Evolutionary conservation across 2,329 filamentous ascomycete species (phyloP).

Genomic region (Epicoccum sorghinum): DNA sequence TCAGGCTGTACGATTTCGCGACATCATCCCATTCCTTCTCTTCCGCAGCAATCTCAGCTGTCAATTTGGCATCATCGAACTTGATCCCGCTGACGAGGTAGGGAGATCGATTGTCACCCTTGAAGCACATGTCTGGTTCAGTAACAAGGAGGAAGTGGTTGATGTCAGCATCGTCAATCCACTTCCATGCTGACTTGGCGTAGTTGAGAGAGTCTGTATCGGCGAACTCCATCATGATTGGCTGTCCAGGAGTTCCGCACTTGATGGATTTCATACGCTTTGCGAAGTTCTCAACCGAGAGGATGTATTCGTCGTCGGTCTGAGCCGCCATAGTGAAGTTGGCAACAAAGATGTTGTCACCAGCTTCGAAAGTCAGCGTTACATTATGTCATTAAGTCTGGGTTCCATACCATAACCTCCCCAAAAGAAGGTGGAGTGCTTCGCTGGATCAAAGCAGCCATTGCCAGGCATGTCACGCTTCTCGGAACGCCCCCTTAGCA

Average conservation of each 20-base stretch:
- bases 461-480: slow-evolving; percentile 26
- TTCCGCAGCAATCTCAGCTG: slow-evolving; percentile 22
- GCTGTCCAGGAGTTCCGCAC: slow-evolving; percentile 21
- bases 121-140: slow-evolving; percentile 30
- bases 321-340: slow-evolving; percentile 30
- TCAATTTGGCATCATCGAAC: slow-evolving; percentile 24
- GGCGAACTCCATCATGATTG: slow-evolving; percentile 24
- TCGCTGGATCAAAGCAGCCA: slow-evolving; percentile 25
- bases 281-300: slow-evolving; percentile 32
- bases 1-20: slow-evolving; percentile 20
- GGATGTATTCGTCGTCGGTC: slow-evolving; percentile 29
- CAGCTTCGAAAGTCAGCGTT: slow-evolving; percentile 15
- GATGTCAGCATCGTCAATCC: slow-evolving; percentile 28
- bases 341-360: slow-evolving; percentile 28
- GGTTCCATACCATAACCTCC: slow-evolving; percentile 25
- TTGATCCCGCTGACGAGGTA: slow-evolving; percentile 28
- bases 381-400: not conserved
- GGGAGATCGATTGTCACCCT: slow-evolving; percentile 31
- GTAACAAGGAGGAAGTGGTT: slow-evolving; percentile 33
- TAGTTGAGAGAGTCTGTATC: slow-evolving; percentile 20
- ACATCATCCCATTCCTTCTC: slow-evolving; percentile 29
- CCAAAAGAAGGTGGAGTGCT: slow-evolving; percentile 24
- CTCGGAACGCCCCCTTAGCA: slow-evolving; percentile 19
- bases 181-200: slow-evolving; percentile 30
- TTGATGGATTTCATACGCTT: slow-evolving; percentile 29